Conservation (phyloP, 345 rosid genomes). For the Citrus mangshanensis region DNA sequence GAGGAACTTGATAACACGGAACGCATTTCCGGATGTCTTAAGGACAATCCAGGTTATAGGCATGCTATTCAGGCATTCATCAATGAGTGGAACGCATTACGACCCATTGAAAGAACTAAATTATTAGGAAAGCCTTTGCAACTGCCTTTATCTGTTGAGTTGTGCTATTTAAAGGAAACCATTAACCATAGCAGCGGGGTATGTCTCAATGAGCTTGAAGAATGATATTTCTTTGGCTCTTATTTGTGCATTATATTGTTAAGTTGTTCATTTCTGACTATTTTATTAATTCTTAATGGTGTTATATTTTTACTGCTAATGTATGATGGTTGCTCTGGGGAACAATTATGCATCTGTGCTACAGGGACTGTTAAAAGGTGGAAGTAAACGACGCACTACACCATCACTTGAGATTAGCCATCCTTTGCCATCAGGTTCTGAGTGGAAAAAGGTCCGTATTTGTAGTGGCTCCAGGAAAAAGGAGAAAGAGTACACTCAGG, state of each 20-base stretch:
- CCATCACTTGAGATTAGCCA: constrained; percentile 62
- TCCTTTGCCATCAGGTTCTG: constrained; percentile 72
- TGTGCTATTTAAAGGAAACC: constrained; percentile 83
- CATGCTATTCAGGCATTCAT: constrained; percentile 54
- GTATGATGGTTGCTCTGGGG: constrained; percentile 12
- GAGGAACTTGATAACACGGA: constrained; percentile 61
- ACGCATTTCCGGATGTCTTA: constrained; percentile 25
- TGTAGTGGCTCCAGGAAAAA: constrained; percentile 46
- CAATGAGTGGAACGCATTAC: constrained; percentile 72
- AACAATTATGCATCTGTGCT: constrained; percentile 12
- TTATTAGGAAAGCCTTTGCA: constrained; percentile 84
- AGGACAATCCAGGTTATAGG: constrained; percentile 33
- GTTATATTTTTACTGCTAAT: not conserved
- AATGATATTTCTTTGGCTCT: not conserved
- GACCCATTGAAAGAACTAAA: constrained; percentile 77
- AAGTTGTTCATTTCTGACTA: not conserved
- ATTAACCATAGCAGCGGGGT: constrained; percentile 63
- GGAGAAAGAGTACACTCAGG: constrained; percentile 81
- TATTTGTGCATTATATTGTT: not conserved
- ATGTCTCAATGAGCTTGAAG: constrained; percentile 15
- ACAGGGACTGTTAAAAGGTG: constrained; percentile 89
- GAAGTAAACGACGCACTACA: constrained; percentile 79
- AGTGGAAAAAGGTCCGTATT: constrained; percentile 67
- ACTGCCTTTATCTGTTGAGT: constrained; percentile 77
- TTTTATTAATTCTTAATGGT: not conserved